These are phyloP conservation scores for Sporodiniella umbellata DNA, from an alignment of 371 early-diverging fungal genomes.

Conservation along the genomic window DNA sequence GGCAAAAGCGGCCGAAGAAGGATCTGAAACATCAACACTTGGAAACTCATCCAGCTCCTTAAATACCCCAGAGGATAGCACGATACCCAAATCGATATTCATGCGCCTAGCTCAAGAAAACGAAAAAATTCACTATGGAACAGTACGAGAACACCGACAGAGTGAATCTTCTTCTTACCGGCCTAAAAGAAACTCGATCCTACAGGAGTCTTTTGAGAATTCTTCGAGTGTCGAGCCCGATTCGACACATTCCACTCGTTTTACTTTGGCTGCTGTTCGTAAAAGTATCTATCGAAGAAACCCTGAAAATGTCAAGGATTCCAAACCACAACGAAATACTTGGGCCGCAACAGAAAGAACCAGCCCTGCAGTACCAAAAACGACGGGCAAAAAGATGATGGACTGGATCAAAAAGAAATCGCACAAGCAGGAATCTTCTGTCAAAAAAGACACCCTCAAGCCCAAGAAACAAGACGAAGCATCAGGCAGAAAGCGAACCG, in stretches of 20 bases:
- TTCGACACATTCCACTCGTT: conserved; percentile 1
- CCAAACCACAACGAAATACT: conserved; percentile 4
- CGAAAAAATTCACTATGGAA: neutral
- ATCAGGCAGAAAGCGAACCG: neutral
- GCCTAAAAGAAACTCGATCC: neutral
- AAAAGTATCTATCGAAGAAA: conserved; percentile 18
- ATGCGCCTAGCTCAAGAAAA: neutral
- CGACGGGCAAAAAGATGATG: conserved; percentile 63
- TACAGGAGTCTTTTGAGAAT: neutral
- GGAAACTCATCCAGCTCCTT: conserved; percentile 11
- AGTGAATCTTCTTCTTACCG: neutral
- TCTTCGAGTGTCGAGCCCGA: neutral
- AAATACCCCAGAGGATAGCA: neutral
- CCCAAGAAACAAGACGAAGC: neutral
- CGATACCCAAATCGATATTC: neutral
- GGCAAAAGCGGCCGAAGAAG: neutral
- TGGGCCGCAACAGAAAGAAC: conserved; percentile 4
- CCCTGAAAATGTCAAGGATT: neutral
- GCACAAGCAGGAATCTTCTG: conserved; percentile 15
- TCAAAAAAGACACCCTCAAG: neutral
- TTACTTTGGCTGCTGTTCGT: conserved; percentile 14
- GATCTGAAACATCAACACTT: conserved; percentile 7
- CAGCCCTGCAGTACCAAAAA: conserved; percentile 23
- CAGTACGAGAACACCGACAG: neutral
- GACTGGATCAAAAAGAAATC: conserved; percentile 70